A percentile compares a stretch with the other conserved stretches of the same genome.
These are phyloP conservation scores for Didymella pinodella DNA, from an alignment of 2,329 filamentous ascomycete species.

Conservation along the genomic window DNA sequence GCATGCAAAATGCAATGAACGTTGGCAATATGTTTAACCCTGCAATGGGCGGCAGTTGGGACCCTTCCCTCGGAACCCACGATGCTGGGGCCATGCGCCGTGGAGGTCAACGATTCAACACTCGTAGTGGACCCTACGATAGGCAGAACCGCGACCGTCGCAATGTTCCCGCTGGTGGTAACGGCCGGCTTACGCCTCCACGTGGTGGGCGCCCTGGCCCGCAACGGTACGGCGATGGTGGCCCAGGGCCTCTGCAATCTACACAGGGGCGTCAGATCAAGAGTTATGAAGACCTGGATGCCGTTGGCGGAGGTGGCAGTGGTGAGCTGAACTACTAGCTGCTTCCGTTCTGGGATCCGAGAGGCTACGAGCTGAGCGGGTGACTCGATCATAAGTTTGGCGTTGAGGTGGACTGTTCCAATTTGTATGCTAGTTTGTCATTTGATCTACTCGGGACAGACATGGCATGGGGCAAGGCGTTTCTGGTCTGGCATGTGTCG, in stretches of 20 bases:
- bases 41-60: slow-evolving; percentile 64
- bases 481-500: slow-evolving; percentile 7
- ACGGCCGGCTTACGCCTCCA: slow-evolving; percentile 58
- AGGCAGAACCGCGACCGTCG: slow-evolving; percentile 50
- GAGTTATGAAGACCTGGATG: slow-evolving; percentile 97
- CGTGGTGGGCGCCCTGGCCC: slow-evolving; percentile 57
- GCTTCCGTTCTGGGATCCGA: not conserved
- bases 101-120: slow-evolving; percentile 51
- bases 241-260: slow-evolving; percentile 84
- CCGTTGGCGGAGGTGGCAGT: slow-evolving; percentile 67
- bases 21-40: slow-evolving; percentile 59
- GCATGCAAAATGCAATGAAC: slow-evolving; percentile 52
- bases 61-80: slow-evolving; percentile 52
- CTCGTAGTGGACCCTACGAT: slow-evolving; percentile 52
- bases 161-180: slow-evolving; percentile 58
- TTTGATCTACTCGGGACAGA: slow-evolving; percentile 14
- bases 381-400: slow-evolving; percentile 26
- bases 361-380: slow-evolving; percentile 1
- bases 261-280: slow-evolving; percentile 92
- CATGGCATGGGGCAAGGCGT: slow-evolving; percentile 18
- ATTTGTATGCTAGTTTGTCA: slow-evolving; percentile 26
- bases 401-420: slow-evolving; percentile 25
- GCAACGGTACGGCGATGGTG: slow-evolving; percentile 79
- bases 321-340: slow-evolving; percentile 87
- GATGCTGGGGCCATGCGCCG: slow-evolving; percentile 56